Percentiles rank a stretch among this genome's conserved stretches.
Conservation (phyloP, 2,329 filamentous ascomycete genomes). For the Thelonectria olida region DNA sequence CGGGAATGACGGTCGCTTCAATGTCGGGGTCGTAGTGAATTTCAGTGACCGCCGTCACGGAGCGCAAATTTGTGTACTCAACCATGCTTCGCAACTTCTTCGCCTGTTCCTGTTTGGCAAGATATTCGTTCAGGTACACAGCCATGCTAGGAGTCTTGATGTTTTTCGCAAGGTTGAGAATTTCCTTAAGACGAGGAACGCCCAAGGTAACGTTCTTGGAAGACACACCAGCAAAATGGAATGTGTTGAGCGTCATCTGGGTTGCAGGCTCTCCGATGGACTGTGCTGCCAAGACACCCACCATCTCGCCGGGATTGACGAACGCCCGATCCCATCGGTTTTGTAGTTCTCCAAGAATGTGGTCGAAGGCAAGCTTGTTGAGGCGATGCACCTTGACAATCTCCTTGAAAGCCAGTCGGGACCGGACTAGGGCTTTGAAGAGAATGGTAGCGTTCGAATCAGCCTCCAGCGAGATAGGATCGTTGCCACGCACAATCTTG, state of each 20-base stretch:
- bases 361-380: constrained; percentile 91
- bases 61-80: constrained; percentile 93
- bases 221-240: constrained; percentile 99
- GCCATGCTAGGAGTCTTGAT: constrained; percentile 99
- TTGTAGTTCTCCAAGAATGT: constrained; percentile 90
- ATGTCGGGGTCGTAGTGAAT: constrained; percentile 98
- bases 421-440: constrained; percentile 91
- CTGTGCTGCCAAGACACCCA: constrained; percentile 95
- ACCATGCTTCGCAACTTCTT: constrained; percentile 89
- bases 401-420: constrained; percentile 90
- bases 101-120: constrained; percentile 78
- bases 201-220: constrained; percentile 99
- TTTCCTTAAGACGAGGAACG: constrained; percentile 99
- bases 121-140: constrained; percentile 77
- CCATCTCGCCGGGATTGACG: constrained; percentile 97
- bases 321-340: constrained; percentile 86
- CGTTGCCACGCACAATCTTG: constrained; percentile 85
- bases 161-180: constrained; percentile 96
- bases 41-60: constrained; percentile 90
- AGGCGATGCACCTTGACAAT: constrained; percentile 86
- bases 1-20: constrained; percentile 83
- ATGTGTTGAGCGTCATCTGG: constrained; percentile 99
- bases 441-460: constrained; percentile 88
- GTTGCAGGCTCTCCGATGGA: constrained; percentile 99
- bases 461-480: constrained; percentile 84